A percentile compares a stretch with the other conserved stretches of the same genome.
phyloP scores from a whole-genome alignment of 495 filamentous ascomycete genomes.

The Glonium stellatum region DNA sequence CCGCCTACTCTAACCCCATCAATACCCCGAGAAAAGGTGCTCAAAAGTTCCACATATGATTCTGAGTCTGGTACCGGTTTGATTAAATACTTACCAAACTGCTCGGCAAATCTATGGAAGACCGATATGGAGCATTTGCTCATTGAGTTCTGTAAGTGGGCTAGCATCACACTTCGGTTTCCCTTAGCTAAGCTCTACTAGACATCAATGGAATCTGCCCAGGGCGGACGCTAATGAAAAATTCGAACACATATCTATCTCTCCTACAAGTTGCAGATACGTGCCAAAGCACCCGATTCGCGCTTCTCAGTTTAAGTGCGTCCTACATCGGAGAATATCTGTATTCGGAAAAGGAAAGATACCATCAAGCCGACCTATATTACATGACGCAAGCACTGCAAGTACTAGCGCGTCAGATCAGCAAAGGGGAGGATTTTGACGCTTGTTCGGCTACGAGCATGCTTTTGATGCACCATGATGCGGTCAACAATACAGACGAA shows the following conservation, averaged over 20 bases:
- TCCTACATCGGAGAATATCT: slow-evolving; percentile 22
- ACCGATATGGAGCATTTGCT: slow-evolving; percentile 21
- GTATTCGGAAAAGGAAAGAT: slow-evolving; percentile 18
- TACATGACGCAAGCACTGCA: slow-evolving; percentile 20
- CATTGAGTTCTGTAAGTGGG: slow-evolving; percentile 15
- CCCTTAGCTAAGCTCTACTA: not conserved
- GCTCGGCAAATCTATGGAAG: slow-evolving; percentile 4
- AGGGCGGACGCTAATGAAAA: slow-evolving; percentile 12
- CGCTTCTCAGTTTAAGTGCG: slow-evolving; percentile 21
- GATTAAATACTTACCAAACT: slow-evolving; percentile 18
- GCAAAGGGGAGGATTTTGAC: slow-evolving; percentile 13
- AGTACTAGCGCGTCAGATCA: slow-evolving; percentile 15
- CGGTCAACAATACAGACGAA: slow-evolving; percentile 14
- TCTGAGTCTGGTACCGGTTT: slow-evolving; percentile 13
- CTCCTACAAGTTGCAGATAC: slow-evolving; percentile 12
- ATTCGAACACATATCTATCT: slow-evolving; percentile 15
- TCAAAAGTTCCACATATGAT: not conserved
- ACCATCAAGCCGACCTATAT: slow-evolving; percentile 20
- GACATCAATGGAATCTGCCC: slow-evolving; percentile 24
- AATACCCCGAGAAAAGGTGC: slow-evolving; percentile 4
- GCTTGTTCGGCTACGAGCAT: slow-evolving; percentile 20
- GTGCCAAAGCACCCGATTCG: slow-evolving; percentile 18
- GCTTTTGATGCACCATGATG: slow-evolving; percentile 23
- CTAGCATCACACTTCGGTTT: not conserved
- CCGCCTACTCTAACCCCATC: slow-evolving; percentile 9